Evolutionary conservation across 129 eudicot species (phyloP).

Genomic region (Mikania micrantha): DNA sequence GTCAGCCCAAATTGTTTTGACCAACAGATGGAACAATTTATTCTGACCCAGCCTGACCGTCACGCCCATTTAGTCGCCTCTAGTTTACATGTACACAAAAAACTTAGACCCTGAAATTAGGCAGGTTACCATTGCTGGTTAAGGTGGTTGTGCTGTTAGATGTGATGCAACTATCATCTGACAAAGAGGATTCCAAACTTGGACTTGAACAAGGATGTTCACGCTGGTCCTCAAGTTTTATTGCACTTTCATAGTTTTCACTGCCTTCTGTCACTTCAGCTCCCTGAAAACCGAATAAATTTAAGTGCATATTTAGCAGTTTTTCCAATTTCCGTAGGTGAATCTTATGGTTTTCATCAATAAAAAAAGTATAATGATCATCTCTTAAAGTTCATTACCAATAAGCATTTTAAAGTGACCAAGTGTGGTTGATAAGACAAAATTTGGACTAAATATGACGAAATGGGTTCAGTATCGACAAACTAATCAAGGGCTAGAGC

Average conservation of each 20-base stretch:
- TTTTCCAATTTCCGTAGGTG: too few relatives aligned
- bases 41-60: neutral
- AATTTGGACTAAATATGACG: too few relatives aligned
- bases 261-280: conserved; percentile 38
- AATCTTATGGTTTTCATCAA: too few relatives aligned
- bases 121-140: conserved; percentile 43
- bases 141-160: conserved; percentile 51
- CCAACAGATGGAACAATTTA: neutral
- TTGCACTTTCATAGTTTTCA: conserved; percentile 25
- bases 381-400: too few relatives aligned
- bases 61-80: neutral
- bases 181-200: conserved; percentile 45
- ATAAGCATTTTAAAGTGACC: too few relatives aligned
- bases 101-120: neutral
- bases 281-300: conserved; percentile 34
- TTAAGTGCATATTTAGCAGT: neutral
- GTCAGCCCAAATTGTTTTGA: neutral
- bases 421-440: too few relatives aligned
- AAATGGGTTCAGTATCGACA: too few relatives aligned
- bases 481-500: too few relatives aligned
- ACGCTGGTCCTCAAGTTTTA: neutral
- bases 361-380: too few relatives aligned
- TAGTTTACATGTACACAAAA: neutral
- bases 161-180: conserved; percentile 62
- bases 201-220: conserved; percentile 32